These are phyloP conservation scores for Lentinula lateritia DNA, from an alignment of 768 basidiomycete genomes.

Conservation along the genomic window DNA sequence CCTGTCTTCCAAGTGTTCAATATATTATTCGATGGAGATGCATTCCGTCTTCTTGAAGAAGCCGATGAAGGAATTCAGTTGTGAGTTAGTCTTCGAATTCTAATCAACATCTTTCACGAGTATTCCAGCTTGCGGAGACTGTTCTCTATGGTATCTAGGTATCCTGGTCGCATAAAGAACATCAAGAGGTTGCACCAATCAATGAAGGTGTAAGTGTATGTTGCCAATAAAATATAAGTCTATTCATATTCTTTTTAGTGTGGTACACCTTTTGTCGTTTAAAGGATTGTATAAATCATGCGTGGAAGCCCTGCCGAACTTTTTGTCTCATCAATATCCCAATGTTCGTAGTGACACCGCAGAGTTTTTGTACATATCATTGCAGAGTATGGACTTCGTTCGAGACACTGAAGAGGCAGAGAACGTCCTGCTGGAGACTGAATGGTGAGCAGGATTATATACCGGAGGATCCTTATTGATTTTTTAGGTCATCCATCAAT, in stretches of 20 bases:
- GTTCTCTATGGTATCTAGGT: conserved; percentile 52
- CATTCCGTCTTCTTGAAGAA: conserved; percentile 43
- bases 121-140: conserved; percentile 45
- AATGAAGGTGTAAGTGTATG: conserved; percentile 70
- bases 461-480: conserved; percentile 6
- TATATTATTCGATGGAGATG: conserved; percentile 65
- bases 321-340: conserved; percentile 78
- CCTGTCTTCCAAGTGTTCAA: conserved; percentile 77
- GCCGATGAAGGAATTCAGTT: conserved; percentile 41
- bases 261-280: conserved; percentile 58
- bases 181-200: conserved; percentile 74
- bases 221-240: conserved; percentile 5
- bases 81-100: conserved; percentile 31
- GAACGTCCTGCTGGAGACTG: conserved; percentile 71
- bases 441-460: conserved; percentile 50
- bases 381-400: conserved; percentile 67
- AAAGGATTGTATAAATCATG: conserved; percentile 38
- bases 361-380: conserved; percentile 73
- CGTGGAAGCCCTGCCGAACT: conserved; percentile 43
- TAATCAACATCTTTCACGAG: conserved; percentile 6
- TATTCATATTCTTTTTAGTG: conserved; percentile 35
- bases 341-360: conserved; percentile 75
- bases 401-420: conserved; percentile 63
- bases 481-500: conserved; percentile 45
- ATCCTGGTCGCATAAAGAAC: conserved; percentile 70